Evolutionary conservation across 371 early-diverging fungal species (phyloP).

Genomic region (Parasitella parasitica): DNA sequence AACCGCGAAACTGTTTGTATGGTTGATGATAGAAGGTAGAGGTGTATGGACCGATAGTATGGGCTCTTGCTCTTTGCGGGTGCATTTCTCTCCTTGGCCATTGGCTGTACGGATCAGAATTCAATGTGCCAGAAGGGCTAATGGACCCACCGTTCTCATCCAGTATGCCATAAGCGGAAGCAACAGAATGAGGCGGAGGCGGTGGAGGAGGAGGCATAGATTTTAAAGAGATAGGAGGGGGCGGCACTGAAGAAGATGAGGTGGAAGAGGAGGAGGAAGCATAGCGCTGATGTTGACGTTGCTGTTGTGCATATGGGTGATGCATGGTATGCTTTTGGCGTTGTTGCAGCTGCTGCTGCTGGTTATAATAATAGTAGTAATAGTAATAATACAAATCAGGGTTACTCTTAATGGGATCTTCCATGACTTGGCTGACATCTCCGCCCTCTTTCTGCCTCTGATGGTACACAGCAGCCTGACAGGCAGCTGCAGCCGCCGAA

Average conservation of each 20-base stretch:
- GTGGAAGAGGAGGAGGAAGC: neutral
- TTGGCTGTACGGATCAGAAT: neutral
- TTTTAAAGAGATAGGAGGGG: constrained; percentile 15
- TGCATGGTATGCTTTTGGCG: constrained; percentile 5
- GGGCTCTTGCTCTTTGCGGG: constrained; percentile 16
- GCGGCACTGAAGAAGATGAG: constrained; percentile 8
- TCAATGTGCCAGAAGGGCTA: constrained; percentile 7
- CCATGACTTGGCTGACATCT: neutral
- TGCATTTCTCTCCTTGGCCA: constrained; percentile 10
- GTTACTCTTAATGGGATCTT: constrained; percentile 20
- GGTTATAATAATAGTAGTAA: constrained; percentile 31
- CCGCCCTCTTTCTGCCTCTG: constrained; percentile 10
- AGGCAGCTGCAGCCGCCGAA: constrained; percentile 28
- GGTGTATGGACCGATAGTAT: constrained; percentile 19
- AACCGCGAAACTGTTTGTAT: neutral
- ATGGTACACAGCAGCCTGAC: constrained; percentile 24
- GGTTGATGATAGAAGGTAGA: neutral
- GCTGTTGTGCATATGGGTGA: neutral
- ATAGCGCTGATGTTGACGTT: neutral
- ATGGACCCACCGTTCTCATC: neutral
- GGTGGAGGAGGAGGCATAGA: constrained; percentile 21
- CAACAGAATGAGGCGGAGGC: constrained; percentile 5
- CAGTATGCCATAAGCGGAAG: neutral
- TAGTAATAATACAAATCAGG: constrained; percentile 33
- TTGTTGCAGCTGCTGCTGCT: constrained; percentile 23